These are phyloP conservation scores for Calonectria montana DNA, from an alignment of 2,329 filamentous ascomycete species.

Conservation along the genomic window DNA sequence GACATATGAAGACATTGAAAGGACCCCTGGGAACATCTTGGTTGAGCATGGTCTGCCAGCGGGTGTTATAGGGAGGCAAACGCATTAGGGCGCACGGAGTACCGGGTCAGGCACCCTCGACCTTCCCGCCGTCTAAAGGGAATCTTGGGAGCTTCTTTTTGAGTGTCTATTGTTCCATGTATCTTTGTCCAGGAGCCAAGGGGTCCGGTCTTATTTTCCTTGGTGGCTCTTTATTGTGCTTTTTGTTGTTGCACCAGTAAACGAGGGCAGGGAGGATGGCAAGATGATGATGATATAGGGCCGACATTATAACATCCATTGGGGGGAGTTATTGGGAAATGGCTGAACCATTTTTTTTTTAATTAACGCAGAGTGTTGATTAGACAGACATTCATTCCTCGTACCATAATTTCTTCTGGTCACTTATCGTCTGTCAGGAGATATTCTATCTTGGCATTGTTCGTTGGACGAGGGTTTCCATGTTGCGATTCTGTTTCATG, in stretches of 20 bases:
- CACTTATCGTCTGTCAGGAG: not conserved
- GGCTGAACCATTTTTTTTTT: constrained; percentile 18
- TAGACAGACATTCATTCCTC: constrained; percentile 7
- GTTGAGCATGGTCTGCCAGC: constrained; percentile 1
- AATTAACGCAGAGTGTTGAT: constrained; percentile 7
- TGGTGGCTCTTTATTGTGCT: constrained; percentile 31
- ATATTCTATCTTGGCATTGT: not conserved
- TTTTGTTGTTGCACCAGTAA: constrained; percentile 10
- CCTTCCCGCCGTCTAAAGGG: constrained; percentile 22
- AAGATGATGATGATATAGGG: constrained; percentile 29
- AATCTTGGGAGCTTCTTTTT: constrained; percentile 20
- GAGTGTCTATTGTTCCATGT: constrained; percentile 34
- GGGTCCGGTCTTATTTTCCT: constrained; percentile 4
- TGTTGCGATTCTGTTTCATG: not conserved
- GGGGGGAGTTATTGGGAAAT: constrained; percentile 39
- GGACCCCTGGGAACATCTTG: constrained; percentile 1
- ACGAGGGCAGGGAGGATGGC: constrained; percentile 14
- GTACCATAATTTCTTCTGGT: not conserved
- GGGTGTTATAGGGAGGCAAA: constrained; percentile 25
- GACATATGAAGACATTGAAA: constrained; percentile 14
- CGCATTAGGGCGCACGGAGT: constrained; percentile 44
- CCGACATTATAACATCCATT: constrained; percentile 39
- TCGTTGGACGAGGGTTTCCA: not conserved
- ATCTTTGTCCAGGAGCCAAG: constrained; percentile 35
- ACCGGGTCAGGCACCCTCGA: constrained; percentile 31